Conservation (phyloP, 108 stramenopile species). For the Nitzschia inconspicua region DNA sequence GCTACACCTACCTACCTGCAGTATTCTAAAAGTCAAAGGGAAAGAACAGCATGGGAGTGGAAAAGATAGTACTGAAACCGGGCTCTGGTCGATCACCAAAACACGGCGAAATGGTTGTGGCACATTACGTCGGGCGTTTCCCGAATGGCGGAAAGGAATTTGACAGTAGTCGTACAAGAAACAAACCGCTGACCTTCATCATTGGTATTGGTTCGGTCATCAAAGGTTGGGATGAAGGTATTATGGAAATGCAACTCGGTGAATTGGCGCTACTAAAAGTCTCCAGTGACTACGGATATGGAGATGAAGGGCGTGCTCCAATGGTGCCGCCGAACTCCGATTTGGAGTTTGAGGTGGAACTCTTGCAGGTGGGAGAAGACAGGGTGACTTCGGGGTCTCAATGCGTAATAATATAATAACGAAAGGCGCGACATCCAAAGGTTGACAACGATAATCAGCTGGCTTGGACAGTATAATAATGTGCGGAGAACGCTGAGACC, state of each 20-base stretch:
- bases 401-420: too few species aligned
- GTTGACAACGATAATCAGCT: too few species aligned
- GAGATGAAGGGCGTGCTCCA: slow-evolving; percentile 72
- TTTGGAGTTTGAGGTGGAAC: slow-evolving; percentile 76
- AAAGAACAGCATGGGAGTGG: slow-evolving; percentile 59
- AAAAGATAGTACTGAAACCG: slow-evolving; percentile 47
- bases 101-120: slow-evolving; percentile 69
- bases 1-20: too few species aligned
- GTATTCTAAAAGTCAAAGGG: too few species aligned
- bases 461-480: too few species aligned
- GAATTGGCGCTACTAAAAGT: slow-evolving; percentile 83
- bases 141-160: slow-evolving; percentile 68
- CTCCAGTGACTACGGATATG: slow-evolving; percentile 85
- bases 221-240: slow-evolving; percentile 48
- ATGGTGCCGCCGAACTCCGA: slow-evolving; percentile 90
- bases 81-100: slow-evolving; percentile 76
- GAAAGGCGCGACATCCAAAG: too few species aligned
- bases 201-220: slow-evolving; percentile 63
- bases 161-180: slow-evolving; percentile 68
- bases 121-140: slow-evolving; percentile 84
- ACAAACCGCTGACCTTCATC: slow-evolving; percentile 63
- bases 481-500: too few species aligned
- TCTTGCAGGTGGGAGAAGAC: slow-evolving; percentile 68
- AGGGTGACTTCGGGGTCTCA: too few species aligned
- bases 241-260: slow-evolving; percentile 60